Conservation (phyloP, 148 eudicot species). For the Amaranthus hypochondriacus region DNA sequence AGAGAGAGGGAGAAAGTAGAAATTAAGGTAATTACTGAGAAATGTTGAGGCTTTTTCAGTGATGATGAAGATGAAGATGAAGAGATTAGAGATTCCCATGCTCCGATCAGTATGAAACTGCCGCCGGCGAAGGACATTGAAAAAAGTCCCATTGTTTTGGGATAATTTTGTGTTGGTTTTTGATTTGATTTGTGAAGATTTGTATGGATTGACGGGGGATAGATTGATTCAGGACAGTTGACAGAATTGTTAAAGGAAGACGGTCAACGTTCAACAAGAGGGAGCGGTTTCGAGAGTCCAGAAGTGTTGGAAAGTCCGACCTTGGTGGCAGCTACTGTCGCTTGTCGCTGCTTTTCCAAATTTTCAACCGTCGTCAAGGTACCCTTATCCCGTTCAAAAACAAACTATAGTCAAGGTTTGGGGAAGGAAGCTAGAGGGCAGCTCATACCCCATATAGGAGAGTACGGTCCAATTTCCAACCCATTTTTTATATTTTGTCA, state of each 20-base stretch:
- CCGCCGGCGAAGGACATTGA: slow-evolving; percentile 60
- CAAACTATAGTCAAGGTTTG: too few species aligned
- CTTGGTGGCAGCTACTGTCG: too few species aligned
- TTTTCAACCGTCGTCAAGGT: too few species aligned
- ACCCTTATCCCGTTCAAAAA: too few species aligned
- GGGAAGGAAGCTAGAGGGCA: too few species aligned
- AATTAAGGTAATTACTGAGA: slow-evolving; percentile 21
- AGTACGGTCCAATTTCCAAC: too few species aligned
- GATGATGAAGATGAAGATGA: slow-evolving; percentile 25
- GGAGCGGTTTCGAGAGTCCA: too few species aligned
- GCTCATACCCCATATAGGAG: too few species aligned
- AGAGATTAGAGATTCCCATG: slow-evolving; percentile 50
- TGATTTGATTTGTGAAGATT: neutral
- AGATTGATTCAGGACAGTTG: neutral
- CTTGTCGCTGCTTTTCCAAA: too few species aligned
- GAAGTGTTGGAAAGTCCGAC: too few species aligned
- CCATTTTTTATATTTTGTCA: too few species aligned
- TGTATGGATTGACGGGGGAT: neutral
- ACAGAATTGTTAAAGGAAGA: neutral
- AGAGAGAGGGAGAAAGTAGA: slow-evolving; percentile 35
- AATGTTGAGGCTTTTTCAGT: slow-evolving; percentile 1
- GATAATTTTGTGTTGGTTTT: neutral
- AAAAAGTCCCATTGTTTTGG: slow-evolving; percentile 51
- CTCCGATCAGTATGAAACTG: slow-evolving; percentile 54
- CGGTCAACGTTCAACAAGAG: neutral